Conservation (phyloP, 163 green algal genomes). For the Volvox carteri region DNA sequence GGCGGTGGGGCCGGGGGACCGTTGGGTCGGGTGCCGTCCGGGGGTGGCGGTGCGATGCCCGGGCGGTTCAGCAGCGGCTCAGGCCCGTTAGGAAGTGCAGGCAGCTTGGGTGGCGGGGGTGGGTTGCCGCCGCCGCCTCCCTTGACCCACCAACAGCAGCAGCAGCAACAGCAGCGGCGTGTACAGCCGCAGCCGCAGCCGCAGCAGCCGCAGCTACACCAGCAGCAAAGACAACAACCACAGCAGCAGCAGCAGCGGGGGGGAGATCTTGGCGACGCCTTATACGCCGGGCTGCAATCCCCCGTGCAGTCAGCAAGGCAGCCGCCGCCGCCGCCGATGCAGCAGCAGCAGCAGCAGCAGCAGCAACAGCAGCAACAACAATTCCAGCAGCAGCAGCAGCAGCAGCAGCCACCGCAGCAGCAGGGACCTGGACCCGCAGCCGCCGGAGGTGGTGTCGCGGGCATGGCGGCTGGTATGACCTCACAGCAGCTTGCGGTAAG, state of each 20-base stretch:
- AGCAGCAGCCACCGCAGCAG: background rate
- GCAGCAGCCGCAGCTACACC: background rate
- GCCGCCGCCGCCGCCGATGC: background rate
- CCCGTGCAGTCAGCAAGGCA: background rate
- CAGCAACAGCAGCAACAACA: background rate
- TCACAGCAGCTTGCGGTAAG: constrained; percentile 42
- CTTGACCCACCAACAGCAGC: constrained; percentile 7
- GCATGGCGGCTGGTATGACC: background rate
- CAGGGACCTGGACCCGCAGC: background rate
- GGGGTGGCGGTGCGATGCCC: background rate
- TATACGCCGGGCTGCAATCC: constrained; percentile 20
- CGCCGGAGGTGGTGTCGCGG: background rate
- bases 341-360: constrained; percentile 9
- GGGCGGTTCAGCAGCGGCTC: background rate
- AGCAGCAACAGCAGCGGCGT: constrained; percentile 21
- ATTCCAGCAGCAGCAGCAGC: background rate
- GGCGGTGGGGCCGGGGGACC: background rate
- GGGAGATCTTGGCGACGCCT: background rate
- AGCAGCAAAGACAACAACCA: background rate
- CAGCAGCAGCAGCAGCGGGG: constrained; percentile 27
- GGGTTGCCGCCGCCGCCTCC: background rate
- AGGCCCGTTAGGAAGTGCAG: background rate
- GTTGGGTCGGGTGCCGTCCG: background rate
- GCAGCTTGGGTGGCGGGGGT: background rate
- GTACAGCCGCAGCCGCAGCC: background rate